A percentile compares a stretch with the other conserved stretches of the same genome.
Conservation (phyloP, 306 rosid genomes). For the Cicer judaicum region DNA sequence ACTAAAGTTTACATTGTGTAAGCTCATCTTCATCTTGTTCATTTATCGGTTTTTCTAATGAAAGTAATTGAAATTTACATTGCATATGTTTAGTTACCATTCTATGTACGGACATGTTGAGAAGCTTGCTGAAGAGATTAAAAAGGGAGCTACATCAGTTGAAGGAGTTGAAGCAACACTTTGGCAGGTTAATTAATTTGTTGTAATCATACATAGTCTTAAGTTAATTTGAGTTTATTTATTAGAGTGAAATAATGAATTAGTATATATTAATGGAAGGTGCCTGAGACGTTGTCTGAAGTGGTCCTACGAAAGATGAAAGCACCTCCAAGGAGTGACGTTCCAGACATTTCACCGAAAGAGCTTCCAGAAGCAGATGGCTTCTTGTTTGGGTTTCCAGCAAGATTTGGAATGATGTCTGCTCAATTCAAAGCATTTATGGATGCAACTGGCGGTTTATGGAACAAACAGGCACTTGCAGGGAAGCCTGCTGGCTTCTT, state of each 20-base stretch:
- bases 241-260: too few species aligned
- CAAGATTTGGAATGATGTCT: constrained; percentile 91
- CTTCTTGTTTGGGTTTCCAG: constrained; percentile 80
- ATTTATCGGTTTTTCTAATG: neutral
- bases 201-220: too few species aligned
- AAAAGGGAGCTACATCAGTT: constrained; percentile 81
- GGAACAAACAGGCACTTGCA: constrained; percentile 78
- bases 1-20: constrained; percentile 85
- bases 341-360: constrained; percentile 65
- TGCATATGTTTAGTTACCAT: constrained; percentile 67
- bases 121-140: constrained; percentile 82
- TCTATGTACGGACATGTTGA: constrained; percentile 89
- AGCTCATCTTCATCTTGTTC: constrained; percentile 44
- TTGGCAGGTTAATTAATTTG: constrained; percentile 90
- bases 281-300: constrained; percentile 76
- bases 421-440: constrained; percentile 83
- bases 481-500: constrained; percentile 95
- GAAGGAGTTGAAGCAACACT: constrained; percentile 94
- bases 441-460: constrained; percentile 84
- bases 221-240: neutral
- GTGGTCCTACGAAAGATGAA: constrained; percentile 78
- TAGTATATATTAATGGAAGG: constrained; percentile 48
- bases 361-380: constrained; percentile 89
- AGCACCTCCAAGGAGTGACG: constrained; percentile 86
- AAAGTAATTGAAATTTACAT: constrained; percentile 34